phyloP scores from a whole-genome alignment of 805 yeast genomes.

The Yamadazyma endophytica region DNA sequence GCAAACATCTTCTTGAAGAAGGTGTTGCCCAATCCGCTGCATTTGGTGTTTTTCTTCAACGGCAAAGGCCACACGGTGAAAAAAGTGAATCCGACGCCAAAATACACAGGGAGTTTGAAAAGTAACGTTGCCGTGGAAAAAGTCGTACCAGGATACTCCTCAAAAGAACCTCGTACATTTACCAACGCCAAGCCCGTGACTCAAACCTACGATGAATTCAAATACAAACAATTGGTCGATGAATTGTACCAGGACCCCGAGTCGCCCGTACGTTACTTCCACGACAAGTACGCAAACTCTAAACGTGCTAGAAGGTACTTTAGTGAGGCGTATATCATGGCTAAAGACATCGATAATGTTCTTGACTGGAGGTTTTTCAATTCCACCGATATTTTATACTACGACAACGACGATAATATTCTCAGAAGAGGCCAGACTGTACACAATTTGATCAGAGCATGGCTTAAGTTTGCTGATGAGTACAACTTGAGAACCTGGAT shows the following conservation, averaged over 20 bases:
- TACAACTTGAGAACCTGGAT: conserved; percentile 35
- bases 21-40: conserved; percentile 9
- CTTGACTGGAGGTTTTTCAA: conserved; percentile 13
- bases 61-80: conserved; percentile 9
- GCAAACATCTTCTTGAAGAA: conserved; percentile 7
- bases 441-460: conserved; percentile 38
- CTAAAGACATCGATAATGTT: conserved; percentile 3
- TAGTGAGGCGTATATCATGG: conserved; percentile 9
- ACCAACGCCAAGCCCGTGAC: conserved; percentile 4
- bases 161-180: conserved; percentile 1
- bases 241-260: conserved; percentile 1
- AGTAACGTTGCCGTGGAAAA: neutral
- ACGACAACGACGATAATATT: conserved; percentile 3
- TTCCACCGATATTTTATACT: conserved; percentile 1
- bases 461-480: conserved; percentile 40
- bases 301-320: conserved; percentile 11
- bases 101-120: conserved; percentile 1
- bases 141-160: no score
- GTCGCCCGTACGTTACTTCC: conserved; percentile 4
- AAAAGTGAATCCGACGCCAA: conserved; percentile 7
- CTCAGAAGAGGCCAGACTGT: conserved; percentile 1
- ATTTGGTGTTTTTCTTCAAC: conserved; percentile 10
- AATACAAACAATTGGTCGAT: conserved; percentile 1
- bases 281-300: conserved; percentile 7
- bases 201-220: conserved; percentile 6